Percentiles rank a stretch among this genome's conserved stretches.
phyloP scores from a whole-genome alignment of 1,139 yeast genomes.

The Lodderomyces metapsilosis region DNA sequence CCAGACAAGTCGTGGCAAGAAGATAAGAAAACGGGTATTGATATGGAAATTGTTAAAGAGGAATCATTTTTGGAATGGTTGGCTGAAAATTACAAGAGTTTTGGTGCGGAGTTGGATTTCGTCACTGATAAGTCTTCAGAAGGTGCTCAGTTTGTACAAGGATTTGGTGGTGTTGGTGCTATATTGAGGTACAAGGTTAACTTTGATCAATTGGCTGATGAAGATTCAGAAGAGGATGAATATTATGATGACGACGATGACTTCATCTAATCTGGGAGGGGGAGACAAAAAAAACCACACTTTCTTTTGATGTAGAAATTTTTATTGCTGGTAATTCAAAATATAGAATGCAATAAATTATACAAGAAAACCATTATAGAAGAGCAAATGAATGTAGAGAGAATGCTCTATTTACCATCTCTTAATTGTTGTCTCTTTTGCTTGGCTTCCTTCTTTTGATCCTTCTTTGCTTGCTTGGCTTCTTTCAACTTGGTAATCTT shows the following conservation, averaged over 20 bases:
- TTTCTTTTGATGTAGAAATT: not conserved
- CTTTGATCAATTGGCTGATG: constrained; percentile 91
- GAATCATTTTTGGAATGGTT: constrained; percentile 92
- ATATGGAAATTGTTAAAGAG: constrained; percentile 83
- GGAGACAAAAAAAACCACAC: no score
- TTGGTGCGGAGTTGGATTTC: constrained; percentile 93
- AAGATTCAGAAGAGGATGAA: constrained; percentile 82
- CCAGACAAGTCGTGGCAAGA: constrained; percentile 74
- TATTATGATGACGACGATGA: constrained; percentile 71
- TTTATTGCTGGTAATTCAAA: not conserved
- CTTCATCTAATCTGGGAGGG: constrained; percentile 31
- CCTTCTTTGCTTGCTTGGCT: constrained; percentile 4
- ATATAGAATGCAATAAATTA: not conserved
- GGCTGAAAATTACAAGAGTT: constrained; percentile 91
- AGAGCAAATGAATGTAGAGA: not conserved
- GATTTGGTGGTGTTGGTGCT: constrained; percentile 99
- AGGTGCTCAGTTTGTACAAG: constrained; percentile 97
- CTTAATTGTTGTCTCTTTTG: constrained; percentile 5
- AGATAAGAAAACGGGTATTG: constrained; percentile 85
- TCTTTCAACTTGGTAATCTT: constrained; percentile 8
- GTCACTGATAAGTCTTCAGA: constrained; percentile 96
- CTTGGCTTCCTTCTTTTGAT: constrained; percentile 4
- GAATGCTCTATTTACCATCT: not conserved
- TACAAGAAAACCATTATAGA: not conserved
- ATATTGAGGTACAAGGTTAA: constrained; percentile 92